Conservation (phyloP, 805 yeast genomes). For the Metschnikowia reukaufii region DNA sequence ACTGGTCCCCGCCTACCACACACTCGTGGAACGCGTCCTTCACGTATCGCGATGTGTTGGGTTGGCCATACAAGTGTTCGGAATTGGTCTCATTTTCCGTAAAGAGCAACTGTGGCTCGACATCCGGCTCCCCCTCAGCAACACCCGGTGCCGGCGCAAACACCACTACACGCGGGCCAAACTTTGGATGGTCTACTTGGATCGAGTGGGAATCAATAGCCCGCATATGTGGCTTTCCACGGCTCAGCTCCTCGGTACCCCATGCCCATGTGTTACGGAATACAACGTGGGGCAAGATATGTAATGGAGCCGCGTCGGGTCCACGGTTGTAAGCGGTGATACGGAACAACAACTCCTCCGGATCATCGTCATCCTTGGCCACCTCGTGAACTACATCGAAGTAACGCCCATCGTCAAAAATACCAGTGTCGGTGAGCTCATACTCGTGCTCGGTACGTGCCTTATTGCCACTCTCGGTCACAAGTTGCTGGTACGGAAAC, state of each 20-base stretch:
- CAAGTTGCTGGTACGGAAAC: conserved; percentile 78
- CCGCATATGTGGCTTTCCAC: conserved; percentile 49
- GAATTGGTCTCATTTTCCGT: conserved; percentile 90
- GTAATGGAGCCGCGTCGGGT: conserved; percentile 81
- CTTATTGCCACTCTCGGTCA: conserved; percentile 64
- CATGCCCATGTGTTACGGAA: conserved; percentile 94
- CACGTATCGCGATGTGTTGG: conserved; percentile 58
- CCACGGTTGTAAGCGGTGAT: conserved; percentile 87
- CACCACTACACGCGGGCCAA: conserved; percentile 60
- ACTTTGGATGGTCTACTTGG: conserved; percentile 62
- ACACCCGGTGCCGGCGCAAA: conserved; percentile 87
- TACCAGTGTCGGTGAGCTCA: conserved; percentile 80
- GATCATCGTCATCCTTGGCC: conserved; percentile 81
- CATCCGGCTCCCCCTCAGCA: conserved; percentile 56
- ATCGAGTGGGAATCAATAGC: conserved; percentile 48
- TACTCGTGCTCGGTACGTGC: conserved; percentile 70
- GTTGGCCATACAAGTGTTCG: conserved; percentile 60
- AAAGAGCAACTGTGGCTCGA: conserved; percentile 74
- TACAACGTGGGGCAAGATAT: conserved; percentile 78
- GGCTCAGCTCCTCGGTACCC: conserved; percentile 57
- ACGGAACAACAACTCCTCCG: conserved; percentile 77
- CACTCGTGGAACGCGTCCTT: conserved; percentile 93
- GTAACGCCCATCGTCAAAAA: conserved; percentile 70
- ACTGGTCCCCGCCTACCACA: conserved; percentile 58
- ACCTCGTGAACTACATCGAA: conserved; percentile 87